Base-by-base conservation (phyloP, 352 stramenopile species). In the Globisporangium radiosum region DNA sequence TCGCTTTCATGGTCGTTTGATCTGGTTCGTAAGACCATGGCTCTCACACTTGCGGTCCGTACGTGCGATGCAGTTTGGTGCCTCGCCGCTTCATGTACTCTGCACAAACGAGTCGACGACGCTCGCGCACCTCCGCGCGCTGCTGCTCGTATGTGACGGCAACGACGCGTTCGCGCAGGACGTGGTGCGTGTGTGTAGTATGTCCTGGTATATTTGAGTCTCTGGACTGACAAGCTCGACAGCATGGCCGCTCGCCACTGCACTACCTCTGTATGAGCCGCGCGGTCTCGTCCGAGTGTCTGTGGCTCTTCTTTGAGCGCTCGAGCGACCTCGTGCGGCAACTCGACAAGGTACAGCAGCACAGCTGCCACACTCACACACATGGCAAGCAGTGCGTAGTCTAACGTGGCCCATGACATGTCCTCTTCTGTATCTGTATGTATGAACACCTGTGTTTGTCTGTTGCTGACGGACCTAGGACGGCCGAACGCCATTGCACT, bases 251-350 rank as follows among this genome's bases (percentile, higher is more conserved):
- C 51, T 87, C 78, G 11, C 81, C 81, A 3, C 71, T 91, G 36
- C 81, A 91, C 60, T 91, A 91, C 43, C 47, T 87, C 14, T 89
- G 78, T 51, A 84, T 85, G 73, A 89, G 86, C 58, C 64, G 51
- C 11, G 53, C 68, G 0, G 66, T 91, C 47, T 73, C 73, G 7
- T 60, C 80, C 3, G 75, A 91, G 43, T 62, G 88, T 13, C 52
- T 89, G 5, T 91, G 81, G 81, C 66, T 89, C 11, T 87, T 91
- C 45, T 82, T 88, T 38, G 81, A 89, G 59, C 77, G 76, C 33
- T 75, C 66, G 0, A 67, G 72, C 36, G 75, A 82, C 9, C 60
- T 90, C 13, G 72, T 78, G 47, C 72, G 72, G 13, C 69, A 88
- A 42, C 63, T 81, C 33, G 78, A 90, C 47, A 68, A 73, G 57